phyloP scores from a whole-genome alignment of 345 rosid genomes.

The Adansonia digitata region DNA sequence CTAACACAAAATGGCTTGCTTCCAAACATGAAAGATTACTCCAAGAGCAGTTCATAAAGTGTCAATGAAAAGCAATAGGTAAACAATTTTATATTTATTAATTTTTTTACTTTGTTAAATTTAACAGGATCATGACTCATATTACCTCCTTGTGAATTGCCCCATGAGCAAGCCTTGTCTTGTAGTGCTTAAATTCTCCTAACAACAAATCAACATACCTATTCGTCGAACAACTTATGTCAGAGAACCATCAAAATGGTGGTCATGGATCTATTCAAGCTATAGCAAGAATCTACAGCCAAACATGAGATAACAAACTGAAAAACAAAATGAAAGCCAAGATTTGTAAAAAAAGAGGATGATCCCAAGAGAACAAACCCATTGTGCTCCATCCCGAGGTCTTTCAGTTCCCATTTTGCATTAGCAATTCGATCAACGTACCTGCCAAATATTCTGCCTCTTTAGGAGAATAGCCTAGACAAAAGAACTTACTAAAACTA shows the following conservation, averaged over 20 bases:
- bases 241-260: neutral
- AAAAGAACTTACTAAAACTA: neutral
- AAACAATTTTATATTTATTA: neutral
- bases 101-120: neutral
- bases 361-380: constrained; percentile 60
- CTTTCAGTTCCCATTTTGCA: constrained; percentile 96
- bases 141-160: constrained; percentile 87
- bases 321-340: neutral
- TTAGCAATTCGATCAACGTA: constrained; percentile 88
- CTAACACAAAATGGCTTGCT: neutral
- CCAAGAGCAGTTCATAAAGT: neutral
- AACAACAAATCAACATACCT: constrained; percentile 95
- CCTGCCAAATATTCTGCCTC: constrained; percentile 38
- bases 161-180: constrained; percentile 89
- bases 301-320: neutral
- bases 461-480: neutral
- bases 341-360: constrained; percentile 6
- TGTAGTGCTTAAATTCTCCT: constrained; percentile 94
- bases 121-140: constrained; percentile 1
- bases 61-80: neutral
- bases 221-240: constrained; percentile 10
- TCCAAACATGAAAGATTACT: neutral
- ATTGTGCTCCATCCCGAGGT: constrained; percentile 95
- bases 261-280: too few relatives aligned
- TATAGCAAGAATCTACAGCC: too few relatives aligned